Base-by-base conservation (phyloP, 768 basidiomycete species). In the Coprinellus aureogranulatus region DNA sequence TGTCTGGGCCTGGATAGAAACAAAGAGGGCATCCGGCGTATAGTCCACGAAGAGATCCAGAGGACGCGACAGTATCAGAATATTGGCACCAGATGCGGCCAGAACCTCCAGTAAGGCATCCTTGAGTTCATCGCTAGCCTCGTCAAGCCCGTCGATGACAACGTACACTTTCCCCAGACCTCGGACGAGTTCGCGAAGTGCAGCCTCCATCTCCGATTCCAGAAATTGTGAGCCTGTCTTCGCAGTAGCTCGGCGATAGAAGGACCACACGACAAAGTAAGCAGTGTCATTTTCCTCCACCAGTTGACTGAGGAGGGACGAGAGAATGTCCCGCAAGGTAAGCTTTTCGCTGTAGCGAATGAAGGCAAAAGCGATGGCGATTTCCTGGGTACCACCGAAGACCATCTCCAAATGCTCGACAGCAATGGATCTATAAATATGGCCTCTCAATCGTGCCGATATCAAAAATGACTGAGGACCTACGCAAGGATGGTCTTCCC, bases 111-210 rank as follows among this genome's bases (percentile, higher is more conserved):
- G 10, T 22, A 54, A 34, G 25, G 40, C 53, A 22, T 30, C 34
- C 39, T 54, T 34, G 14, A 54, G 22, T 5, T 27, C 23, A 11
- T 8, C 23, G 20, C 14, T 22, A 25, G 53, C 40, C 22, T 54
- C 53, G 39, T 54, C 53, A 18, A 54, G 9, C 16, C 37, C 53
- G 27, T 54, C 53, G 37, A 54, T 22, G 37, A 54, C 26, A 12
- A 44, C 16, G 20, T 10, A 44, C 10, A 44, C 41, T 22, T 44
- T 44, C 6, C 14, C 40, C 20, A 30, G 11, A 23, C 25, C 25
- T 6, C 10, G 10, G 14, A 49, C 14, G 25, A 8, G 12, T 6
- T n/a, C 6, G 6, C 23, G 25, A 26, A 23, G 16, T 4, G 23
- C 26, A 44, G 20, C 41, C 27, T 28, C 25, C 12, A 23, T 44